Evolutionary conservation across 2,329 filamentous ascomycete species (phyloP), one percentile per base, ranked within the genome.

Genomic region (Sporothrix pallida): DNA sequence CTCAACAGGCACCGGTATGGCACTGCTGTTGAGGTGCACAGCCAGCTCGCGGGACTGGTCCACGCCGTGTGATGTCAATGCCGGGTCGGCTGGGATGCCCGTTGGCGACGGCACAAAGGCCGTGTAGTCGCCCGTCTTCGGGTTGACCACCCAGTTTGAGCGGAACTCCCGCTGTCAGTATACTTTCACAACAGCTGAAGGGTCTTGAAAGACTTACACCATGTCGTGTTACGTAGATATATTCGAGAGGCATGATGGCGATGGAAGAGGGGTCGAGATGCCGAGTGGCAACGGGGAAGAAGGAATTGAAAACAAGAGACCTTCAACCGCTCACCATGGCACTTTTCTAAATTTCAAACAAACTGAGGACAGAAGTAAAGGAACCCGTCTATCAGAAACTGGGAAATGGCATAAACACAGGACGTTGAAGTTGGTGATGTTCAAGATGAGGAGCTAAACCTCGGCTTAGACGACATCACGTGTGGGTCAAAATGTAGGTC

Each of bases 101-200:
- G 96, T 98, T 0, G 96, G 95, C 52, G 93, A 94, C 58, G 87
- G 89, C 77, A 96, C 89, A 74, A 86, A 86, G 31, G 92, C 86
- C 72, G 87, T 88, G 84, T 98, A 98, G 78, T 87, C 87, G 71
- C 96, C 95, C 52, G 93, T 95, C 75, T 87, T 84, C 63, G 90
- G 89, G 82, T 98, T 91, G 75, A 98, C 93, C 60, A 89, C 89
- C 94, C 95, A 98, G 81, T 92, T 94, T 76, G 93, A 91, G 76
- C 96, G 94, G 83, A 97, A 97, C 95, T 97, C 20, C 4, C 15
- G 10, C 13, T 23, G 50, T 71, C 50, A 74, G 58, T n/a, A 12
- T 4, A 42, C 20, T 7, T n/a, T 37, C 31, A 7, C 5, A 37
- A 3, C 31, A 37, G 31, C 31, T 6, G 4, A 31, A 37, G 37